Percentiles rank a stretch among this genome's conserved stretches.
phyloP scores from a whole-genome alignment of 768 basidiomycete genomes.

The Phanerodontia chrysosporium region DNA sequence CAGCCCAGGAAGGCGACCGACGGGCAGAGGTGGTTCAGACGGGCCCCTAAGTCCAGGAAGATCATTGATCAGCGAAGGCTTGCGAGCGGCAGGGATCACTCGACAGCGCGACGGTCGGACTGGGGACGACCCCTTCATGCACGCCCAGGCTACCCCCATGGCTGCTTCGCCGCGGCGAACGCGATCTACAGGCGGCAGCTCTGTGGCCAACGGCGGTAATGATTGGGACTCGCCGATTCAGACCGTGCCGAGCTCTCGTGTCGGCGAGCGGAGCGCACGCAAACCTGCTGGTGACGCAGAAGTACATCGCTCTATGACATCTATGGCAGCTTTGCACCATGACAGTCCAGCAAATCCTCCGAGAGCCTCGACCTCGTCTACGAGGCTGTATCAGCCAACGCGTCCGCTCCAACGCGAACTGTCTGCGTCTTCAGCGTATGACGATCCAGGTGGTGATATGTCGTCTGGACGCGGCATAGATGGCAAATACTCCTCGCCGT shows the following conservation, averaged over 20 bases:
- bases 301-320: constrained; percentile 26
- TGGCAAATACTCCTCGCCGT: neutral
- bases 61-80: constrained; percentile 60
- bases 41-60: constrained; percentile 50
- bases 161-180: constrained; percentile 16
- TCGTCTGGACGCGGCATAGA: neutral
- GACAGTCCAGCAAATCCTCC: constrained; percentile 27
- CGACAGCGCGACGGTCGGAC: constrained; percentile 27
- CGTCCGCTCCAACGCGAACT: constrained; percentile 29
- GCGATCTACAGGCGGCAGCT: constrained; percentile 20
- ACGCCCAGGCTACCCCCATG: neutral
- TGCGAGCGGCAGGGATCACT: constrained; percentile 67
- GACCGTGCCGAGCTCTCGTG: constrained; percentile 4
- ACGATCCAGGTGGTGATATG: neutral
- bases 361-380: constrained; percentile 32
- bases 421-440: constrained; percentile 9
- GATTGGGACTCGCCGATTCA: constrained; percentile 13
- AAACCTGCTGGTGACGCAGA: neutral
- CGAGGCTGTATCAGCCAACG: constrained; percentile 38
- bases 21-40: constrained; percentile 60
- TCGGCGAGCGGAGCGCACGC: constrained; percentile 13
- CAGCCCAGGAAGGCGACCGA: constrained; percentile 46
- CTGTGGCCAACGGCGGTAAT: constrained; percentile 12
- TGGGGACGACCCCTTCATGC: constrained; percentile 28
- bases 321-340: constrained; percentile 31